Evolutionary conservation across 1,139 yeast species (phyloP).

Genomic region (Pichia sp.): DNA sequence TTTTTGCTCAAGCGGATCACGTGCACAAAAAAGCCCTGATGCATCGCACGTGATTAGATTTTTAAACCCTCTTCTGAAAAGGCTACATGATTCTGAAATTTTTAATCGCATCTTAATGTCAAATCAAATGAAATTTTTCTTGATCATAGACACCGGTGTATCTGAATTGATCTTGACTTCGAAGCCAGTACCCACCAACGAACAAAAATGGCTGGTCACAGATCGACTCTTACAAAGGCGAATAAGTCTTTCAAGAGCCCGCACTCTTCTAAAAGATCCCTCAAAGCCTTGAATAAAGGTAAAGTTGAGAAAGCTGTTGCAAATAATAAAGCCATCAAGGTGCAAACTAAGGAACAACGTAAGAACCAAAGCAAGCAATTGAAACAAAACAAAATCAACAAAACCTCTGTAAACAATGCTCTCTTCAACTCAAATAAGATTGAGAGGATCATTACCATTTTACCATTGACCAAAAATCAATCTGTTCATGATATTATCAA

Average conservation of each 20-base stretch:
- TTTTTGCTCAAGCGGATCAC: no score
- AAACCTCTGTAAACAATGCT: constrained; percentile 40
- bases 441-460: constrained; percentile 73
- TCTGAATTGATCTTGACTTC: no score
- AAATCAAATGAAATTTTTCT: no score
- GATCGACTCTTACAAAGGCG: constrained; percentile 73
- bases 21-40: no score
- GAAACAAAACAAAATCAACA: constrained; percentile 60
- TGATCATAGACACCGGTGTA: no score
- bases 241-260: constrained; percentile 88
- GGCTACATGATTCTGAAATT: no score
- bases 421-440: constrained; percentile 65
- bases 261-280: constrained; percentile 85
- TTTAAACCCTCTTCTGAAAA: no score
- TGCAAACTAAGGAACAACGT: constrained; percentile 61
- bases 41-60: no score
- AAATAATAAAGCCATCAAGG: constrained; percentile 36
- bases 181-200: no score
- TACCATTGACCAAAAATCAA: constrained; percentile 73
- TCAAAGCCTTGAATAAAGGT: constrained; percentile 76
- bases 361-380: constrained; percentile 75
- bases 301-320: constrained; percentile 65
- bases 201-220: constrained; percentile 84
- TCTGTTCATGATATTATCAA: constrained; percentile 51
- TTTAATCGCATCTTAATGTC: no score